Base-by-base conservation (phyloP, 1,139 yeast genomes). In the Candida tetrigidarum region DNA sequence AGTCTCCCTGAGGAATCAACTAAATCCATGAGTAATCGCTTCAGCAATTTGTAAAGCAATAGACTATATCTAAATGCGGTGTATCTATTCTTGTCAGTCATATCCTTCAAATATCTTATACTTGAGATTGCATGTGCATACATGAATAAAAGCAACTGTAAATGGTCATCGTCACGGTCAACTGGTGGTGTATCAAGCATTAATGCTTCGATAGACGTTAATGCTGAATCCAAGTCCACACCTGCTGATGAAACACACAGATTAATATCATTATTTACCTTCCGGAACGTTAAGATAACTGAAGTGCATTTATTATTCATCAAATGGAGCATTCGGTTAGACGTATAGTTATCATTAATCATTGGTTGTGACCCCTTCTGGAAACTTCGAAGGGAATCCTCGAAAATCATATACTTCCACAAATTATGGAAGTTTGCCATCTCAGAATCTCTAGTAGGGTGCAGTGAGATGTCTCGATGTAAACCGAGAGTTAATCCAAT, bases 351-450 rank as follows among this genome's bases (percentile, higher is more conserved):
- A 15, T 41, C 35, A 10, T 19, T 27, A 14, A 35, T 29, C 37
- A 41, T 35, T 11, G 40, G 44, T 12, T 36, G 44, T 16, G 30
- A 36, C 10, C 44, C 40, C 29, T 22, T 35, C 23, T 41, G 44
- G 20, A 41, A 41, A 20, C 44, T 41, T 14, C 39, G 14, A 7
- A 41, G 15, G 10, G 40, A 19, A 25, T 35, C 39, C 27, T 41
- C 44, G 35, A 36, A 27, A n/a, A 33, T 25, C 2, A 41, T 9
- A 15, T 16, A 41, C 19, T 33, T 33, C 44, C 44, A 36, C 11
- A 14, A 9, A n/a, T 35, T n/a, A 5, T 41, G 28, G 15, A 41
- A 23, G 7, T 35, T 12, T 10, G 19, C 25, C 15, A 8, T 27
- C 6, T 5, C 25, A 3, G 34, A 15, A 15, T 41, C 36, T 5